Evolutionary conservation across 2,329 filamentous ascomycete species (phyloP).

Genomic region (Aspergillus fijiensis): DNA sequence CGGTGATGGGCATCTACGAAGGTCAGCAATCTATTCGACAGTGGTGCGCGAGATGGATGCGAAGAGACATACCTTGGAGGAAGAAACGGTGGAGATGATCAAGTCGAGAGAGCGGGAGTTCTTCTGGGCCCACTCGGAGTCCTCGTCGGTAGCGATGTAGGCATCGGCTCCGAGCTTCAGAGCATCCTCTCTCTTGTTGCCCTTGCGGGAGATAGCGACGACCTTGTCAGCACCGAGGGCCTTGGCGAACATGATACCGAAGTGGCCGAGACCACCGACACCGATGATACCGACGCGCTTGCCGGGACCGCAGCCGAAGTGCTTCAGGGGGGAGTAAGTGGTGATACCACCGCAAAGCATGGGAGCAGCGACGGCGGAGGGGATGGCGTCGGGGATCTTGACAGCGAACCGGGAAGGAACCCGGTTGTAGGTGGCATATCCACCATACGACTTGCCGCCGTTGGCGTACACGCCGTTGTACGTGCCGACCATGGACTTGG

Average conservation of each 20-base stretch:
- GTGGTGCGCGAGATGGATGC: too few relatives aligned
- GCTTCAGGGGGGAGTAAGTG: conserved; percentile 18
- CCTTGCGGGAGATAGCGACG: conserved; percentile 54
- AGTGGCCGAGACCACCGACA: conserved; percentile 17
- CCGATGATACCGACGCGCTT: conserved; percentile 18
- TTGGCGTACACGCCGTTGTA: conserved; percentile 40
- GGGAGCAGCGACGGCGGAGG: conserved; percentile 17
- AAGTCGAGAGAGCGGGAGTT: conserved; percentile 53
- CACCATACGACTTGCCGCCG: conserved; percentile 65
- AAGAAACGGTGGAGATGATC: conserved; percentile 57
- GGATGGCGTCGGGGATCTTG: conserved; percentile 37
- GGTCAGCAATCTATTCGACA: neutral
- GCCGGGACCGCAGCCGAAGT: conserved; percentile 18
- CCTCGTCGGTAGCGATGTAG: conserved; percentile 58
- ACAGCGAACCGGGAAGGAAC: conserved; percentile 58
- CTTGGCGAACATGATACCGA: conserved; percentile 21
- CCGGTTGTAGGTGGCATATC: conserved; percentile 59
- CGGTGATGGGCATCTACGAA: conserved; percentile 56
- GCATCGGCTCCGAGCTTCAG: conserved; percentile 55
- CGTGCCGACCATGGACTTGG: conserved; percentile 26
- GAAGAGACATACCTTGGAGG: conserved; percentile 21
- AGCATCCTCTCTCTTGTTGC: conserved; percentile 53
- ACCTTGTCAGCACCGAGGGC: conserved; percentile 48
- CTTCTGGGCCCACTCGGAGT: conserved; percentile 52
- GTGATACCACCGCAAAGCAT: conserved; percentile 23